Evolutionary conservation across 495 filamentous ascomycete genomes (phyloP), one percentile per base, ranked within the genome.

Genomic region (Achaetomiella virescens): DNA sequence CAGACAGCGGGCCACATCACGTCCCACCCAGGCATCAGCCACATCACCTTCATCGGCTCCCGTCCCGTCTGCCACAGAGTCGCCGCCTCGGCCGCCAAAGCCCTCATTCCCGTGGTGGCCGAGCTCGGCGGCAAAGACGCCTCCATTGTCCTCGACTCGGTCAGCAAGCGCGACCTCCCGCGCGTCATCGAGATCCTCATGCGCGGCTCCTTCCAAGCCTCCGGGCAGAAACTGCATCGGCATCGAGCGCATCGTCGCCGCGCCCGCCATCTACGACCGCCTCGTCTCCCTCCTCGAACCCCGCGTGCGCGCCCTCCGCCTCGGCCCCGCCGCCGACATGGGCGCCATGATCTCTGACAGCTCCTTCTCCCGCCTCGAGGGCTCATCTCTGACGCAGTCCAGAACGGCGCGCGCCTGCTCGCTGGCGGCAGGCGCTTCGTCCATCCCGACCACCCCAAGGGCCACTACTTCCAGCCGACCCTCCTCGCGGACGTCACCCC

Each of bases 151-250:
- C 85, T 99, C 36, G 88, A 97, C 63, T 85, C 90, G 41, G 73
- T 88, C 17, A 76, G 72, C 24, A 74, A 74, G 54, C 22, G 62
- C 46, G 84, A 91, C 61, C 70, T 96, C 14, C 64, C 80, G 0
- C 76, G 82, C 36, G 82, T 97, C 47, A 82, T 82, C 25, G 87
- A 89, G 27, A 86, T 91, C 56, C 80, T 97, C 58, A 82, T 97
- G 75, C 84, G 95, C 48, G 93, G 91, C 40, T 86, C 87, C 31
- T 99, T 97, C 76, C 92, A 97, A 70, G 89, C 91, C 52, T 84
- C 91, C n/a, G 93, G 93, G 1, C 93, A 99, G n/a, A 66, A 99
- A 99, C 72, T 99, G 93, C 72, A 90, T 97, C 69, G 93, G 95
- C 55, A 89, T 96, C 54, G 93, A 99, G 72, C 87, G 93, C 38